Evolutionary conservation across 306 rosid genomes (phyloP).

Genomic region (Dryas drummondii): DNA sequence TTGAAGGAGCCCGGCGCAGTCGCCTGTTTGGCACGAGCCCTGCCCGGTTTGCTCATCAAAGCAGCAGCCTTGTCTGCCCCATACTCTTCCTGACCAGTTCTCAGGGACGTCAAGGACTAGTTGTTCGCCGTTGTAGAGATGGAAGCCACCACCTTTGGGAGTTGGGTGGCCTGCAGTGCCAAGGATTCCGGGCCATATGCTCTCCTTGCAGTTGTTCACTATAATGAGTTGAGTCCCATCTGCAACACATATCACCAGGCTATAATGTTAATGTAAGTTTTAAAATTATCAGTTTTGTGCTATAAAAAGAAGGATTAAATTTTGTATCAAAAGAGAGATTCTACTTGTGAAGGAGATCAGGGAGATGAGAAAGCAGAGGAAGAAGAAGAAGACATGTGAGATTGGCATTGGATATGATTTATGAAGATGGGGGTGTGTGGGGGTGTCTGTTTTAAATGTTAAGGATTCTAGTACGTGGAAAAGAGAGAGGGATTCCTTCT

Average conservation of each 20-base stretch:
- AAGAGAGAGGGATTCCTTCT: slow-evolving; percentile 15
- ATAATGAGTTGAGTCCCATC: slow-evolving; percentile 56
- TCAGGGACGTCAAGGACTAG: slow-evolving; percentile 38
- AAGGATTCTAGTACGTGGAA: background rate
- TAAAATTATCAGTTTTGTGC: background rate
- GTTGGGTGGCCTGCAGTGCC: slow-evolving; percentile 50
- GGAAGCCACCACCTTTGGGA: slow-evolving; percentile 62
- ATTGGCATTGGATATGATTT: slow-evolving; percentile 36
- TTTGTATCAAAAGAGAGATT: background rate
- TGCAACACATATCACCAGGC: slow-evolving; percentile 15
- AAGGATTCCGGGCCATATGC: slow-evolving; percentile 74
- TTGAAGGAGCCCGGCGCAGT: slow-evolving; percentile 55
- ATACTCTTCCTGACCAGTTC: slow-evolving; percentile 72
- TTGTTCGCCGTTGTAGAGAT: slow-evolving; percentile 53
- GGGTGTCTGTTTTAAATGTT: too few relatives aligned
- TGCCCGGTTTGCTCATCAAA: slow-evolving; percentile 41
- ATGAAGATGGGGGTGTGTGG: background rate
- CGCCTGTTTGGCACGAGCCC: slow-evolving; percentile 64
- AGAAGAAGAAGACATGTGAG: slow-evolving; percentile 21
- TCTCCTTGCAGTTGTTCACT: slow-evolving; percentile 68
- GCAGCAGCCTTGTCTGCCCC: slow-evolving; percentile 77
- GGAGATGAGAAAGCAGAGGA: slow-evolving; percentile 37
- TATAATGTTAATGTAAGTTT: background rate
- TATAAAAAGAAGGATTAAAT: background rate
- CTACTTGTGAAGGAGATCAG: slow-evolving; percentile 40